Conservation (phyloP, 495 filamentous ascomycete genomes). For the Usnea hakonensis region DNA sequence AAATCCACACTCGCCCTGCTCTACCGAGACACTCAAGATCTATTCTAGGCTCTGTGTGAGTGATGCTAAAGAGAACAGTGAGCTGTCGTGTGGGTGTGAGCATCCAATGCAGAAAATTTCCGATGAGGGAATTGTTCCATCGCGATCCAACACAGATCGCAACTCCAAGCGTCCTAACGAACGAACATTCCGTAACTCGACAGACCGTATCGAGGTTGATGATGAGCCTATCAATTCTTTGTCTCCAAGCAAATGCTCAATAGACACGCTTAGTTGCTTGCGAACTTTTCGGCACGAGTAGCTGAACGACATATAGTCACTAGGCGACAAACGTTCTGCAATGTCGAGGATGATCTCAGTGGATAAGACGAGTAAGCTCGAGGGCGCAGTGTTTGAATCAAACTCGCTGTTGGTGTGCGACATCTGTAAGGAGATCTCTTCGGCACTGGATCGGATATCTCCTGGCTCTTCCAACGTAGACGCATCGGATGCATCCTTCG, state of each 20-base stretch:
- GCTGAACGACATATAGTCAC: not conserved
- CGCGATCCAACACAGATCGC: not conserved
- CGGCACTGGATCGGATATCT: too few species aligned
- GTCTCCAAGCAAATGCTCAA: too few species aligned
- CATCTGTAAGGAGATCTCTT: too few species aligned
- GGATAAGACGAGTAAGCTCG: not conserved
- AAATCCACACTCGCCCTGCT: not conserved
- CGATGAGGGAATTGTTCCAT: not conserved
- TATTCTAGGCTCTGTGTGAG: not conserved
- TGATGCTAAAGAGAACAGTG: not conserved
- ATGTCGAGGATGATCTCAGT: not conserved
- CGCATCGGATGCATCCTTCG: too few species aligned
- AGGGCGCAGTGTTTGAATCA: too few species aligned
- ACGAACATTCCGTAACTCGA: too few species aligned
- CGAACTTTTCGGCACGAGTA: not conserved
- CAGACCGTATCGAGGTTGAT: too few species aligned
- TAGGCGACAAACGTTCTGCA: not conserved
- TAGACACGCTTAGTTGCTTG: not conserved
- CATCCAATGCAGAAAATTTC: not conserved
- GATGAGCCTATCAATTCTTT: too few species aligned
- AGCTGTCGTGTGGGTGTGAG: not conserved
- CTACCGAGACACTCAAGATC: not conserved
- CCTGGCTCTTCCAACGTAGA: too few species aligned
- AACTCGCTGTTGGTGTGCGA: too few species aligned
- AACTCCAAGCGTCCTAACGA: not conserved